phyloP scores from a whole-genome alignment of 2,329 filamentous ascomycete species.

The Dendrostoma leiphaemia region DNA sequence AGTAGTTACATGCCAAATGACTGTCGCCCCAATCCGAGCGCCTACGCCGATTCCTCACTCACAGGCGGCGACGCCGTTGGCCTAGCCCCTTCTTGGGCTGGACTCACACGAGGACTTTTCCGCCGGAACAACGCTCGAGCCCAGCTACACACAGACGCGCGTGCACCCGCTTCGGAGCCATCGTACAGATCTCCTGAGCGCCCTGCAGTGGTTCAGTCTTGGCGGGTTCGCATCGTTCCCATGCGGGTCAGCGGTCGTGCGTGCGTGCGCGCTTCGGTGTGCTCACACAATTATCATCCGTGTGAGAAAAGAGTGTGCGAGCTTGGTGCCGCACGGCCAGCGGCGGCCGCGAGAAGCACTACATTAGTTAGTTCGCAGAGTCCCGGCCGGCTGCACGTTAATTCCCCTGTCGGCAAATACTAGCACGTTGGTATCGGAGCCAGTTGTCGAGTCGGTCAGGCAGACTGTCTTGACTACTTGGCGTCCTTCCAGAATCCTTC shows the following conservation, averaged over 20 bases:
- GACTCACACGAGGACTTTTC: background rate
- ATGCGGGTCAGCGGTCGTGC: background rate
- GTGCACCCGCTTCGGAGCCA: background rate
- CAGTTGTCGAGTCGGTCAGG: background rate
- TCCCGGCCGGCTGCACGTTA: background rate
- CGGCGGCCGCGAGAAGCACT: background rate
- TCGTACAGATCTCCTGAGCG: background rate
- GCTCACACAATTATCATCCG: too few relatives aligned
- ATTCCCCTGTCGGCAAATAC: background rate
- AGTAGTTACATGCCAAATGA: background rate
- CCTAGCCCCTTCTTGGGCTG: background rate
- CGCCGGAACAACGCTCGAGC: background rate
- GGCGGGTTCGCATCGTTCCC: background rate
- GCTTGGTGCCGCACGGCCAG: background rate
- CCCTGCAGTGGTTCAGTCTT: slow-evolving; percentile 6
- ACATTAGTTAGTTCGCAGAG: slow-evolving; percentile 14
- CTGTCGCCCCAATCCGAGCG: slow-evolving; percentile 7
- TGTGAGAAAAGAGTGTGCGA: background rate
- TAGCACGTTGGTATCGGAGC: background rate
- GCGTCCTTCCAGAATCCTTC: background rate
- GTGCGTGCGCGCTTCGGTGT: background rate
- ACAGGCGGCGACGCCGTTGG: background rate
- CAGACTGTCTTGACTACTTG: background rate
- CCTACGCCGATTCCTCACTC: background rate
- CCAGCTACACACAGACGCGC: background rate